These are phyloP conservation scores for Hondaea fermentalgiana DNA, from an alignment of 108 stramenopile genomes.

Conservation along the genomic window DNA sequence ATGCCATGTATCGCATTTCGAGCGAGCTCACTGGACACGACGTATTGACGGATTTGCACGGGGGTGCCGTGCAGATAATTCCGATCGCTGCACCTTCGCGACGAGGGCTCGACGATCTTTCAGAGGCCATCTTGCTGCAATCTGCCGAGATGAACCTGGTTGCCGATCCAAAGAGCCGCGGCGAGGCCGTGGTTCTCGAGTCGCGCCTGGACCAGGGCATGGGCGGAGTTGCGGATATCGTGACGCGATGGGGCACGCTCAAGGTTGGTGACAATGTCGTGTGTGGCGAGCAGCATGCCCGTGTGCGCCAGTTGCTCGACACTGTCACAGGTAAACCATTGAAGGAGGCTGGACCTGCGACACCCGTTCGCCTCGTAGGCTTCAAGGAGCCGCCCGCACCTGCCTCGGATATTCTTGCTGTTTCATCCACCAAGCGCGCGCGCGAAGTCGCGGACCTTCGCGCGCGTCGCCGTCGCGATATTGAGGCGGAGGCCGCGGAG, in stretches of 20 bases:
- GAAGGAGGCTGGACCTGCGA: slow-evolving; percentile 76
- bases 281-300: slow-evolving; percentile 77
- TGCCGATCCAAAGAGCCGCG: slow-evolving; percentile 74
- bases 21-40: slow-evolving; percentile 76
- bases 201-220: slow-evolving; percentile 77
- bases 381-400: slow-evolving; percentile 10
- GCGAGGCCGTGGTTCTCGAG: slow-evolving; percentile 87
- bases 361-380: slow-evolving; percentile 49
- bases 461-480: neutral
- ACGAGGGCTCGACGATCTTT: slow-evolving; percentile 80
- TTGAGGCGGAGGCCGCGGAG: neutral
- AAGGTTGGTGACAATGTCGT: slow-evolving; percentile 80
- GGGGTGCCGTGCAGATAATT: slow-evolving; percentile 76
- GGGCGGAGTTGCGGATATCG: slow-evolving; percentile 80
- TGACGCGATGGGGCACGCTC: slow-evolving; percentile 91
- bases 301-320: slow-evolving; percentile 60
- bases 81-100: slow-evolving; percentile 75
- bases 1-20: slow-evolving; percentile 42
- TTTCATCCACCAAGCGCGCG: neutral
- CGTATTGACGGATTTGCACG: slow-evolving; percentile 79
- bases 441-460: neutral
- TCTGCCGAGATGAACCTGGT: slow-evolving; percentile 82
- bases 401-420: neutral
- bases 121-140: slow-evolving; percentile 65
- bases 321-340: slow-evolving; percentile 24